Percentiles rank a stretch among this genome's conserved stretches.
phyloP scores from a whole-genome alignment of 768 basidiomycete species.

The Gloeopeniophorella convolvens region DNA sequence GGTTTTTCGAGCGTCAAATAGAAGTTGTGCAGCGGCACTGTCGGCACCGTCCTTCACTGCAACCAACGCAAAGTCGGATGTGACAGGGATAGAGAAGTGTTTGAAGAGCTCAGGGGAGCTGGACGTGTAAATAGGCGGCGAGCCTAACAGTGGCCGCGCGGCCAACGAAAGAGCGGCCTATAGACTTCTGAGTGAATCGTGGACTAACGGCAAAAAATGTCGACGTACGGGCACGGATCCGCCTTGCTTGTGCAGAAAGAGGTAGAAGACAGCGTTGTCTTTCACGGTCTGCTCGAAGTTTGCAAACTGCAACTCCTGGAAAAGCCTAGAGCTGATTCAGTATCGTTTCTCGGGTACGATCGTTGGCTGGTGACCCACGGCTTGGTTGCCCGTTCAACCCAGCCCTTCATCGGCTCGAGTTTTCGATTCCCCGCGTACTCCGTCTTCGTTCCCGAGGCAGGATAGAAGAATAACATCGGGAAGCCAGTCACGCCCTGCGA shows the following conservation, averaged over 20 bases:
- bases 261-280: slow-evolving; percentile 49
- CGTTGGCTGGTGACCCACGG: slow-evolving; percentile 47
- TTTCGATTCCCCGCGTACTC: slow-evolving; percentile 75
- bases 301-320: slow-evolving; percentile 34
- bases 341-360: neutral
- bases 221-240: slow-evolving; percentile 32
- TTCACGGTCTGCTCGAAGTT: slow-evolving; percentile 40
- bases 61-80: slow-evolving; percentile 56
- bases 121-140: slow-evolving; percentile 42
- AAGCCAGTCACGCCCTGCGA: slow-evolving; percentile 67
- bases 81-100: slow-evolving; percentile 25
- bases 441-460: slow-evolving; percentile 40
- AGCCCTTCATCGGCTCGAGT: slow-evolving; percentile 62
- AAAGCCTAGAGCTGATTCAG: slow-evolving; percentile 24
- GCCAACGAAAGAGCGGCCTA: slow-evolving; percentile 54
- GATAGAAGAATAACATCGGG: slow-evolving; percentile 74
- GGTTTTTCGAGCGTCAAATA: slow-evolving; percentile 17
- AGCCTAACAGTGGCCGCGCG: slow-evolving; percentile 42
- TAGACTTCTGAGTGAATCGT: neutral
- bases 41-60: slow-evolving; percentile 57
- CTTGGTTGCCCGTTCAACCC: slow-evolving; percentile 67
- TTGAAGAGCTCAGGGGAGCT: slow-evolving; percentile 29
- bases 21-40: slow-evolving; percentile 41
- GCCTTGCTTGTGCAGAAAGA: slow-evolving; percentile 43
- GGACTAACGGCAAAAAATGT: neutral